phyloP scores from a whole-genome alignment of 1,139 yeast species.

The Zhuliangozyma blackwelliae region DNA sequence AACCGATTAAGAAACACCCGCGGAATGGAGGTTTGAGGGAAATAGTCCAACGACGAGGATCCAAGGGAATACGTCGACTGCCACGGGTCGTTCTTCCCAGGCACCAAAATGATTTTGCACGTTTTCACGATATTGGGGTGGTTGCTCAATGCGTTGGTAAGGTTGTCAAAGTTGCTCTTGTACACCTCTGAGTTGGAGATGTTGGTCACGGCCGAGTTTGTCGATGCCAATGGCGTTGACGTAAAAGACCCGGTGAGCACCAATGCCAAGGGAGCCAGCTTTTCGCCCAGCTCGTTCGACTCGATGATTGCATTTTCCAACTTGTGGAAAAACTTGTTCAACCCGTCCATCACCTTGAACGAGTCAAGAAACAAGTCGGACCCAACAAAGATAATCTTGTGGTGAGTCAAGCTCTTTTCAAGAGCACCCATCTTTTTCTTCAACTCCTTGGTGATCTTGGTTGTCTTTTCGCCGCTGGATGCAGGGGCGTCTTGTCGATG shows the following conservation, averaged over 20 bases:
- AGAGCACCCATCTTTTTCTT: constrained; percentile 50
- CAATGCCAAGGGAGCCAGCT: constrained; percentile 48
- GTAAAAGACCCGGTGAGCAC: constrained; percentile 56
- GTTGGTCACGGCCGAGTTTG: constrained; percentile 37
- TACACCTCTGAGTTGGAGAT: constrained; percentile 51
- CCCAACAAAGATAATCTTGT: constrained; percentile 67
- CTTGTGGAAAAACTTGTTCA: constrained; percentile 53
- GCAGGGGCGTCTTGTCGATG: constrained; percentile 36
- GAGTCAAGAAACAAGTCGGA: constrained; percentile 68
- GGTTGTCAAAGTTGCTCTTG: constrained; percentile 67
- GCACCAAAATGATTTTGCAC: constrained; percentile 62
- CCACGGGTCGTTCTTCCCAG: constrained; percentile 96
- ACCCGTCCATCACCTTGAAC: constrained; percentile 50
- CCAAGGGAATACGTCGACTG: constrained; percentile 68
- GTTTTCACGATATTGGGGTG: constrained; percentile 27
- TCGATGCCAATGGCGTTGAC: constrained; percentile 55
- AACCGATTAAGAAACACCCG: constrained; percentile 64
- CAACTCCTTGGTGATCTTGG: constrained; percentile 58
- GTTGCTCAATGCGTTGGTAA: constrained; percentile 51
- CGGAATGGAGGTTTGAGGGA: constrained; percentile 76
- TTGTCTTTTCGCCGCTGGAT: constrained; percentile 17
- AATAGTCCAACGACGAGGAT: constrained; percentile 48
- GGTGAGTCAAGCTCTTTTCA: constrained; percentile 54
- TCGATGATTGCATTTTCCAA: constrained; percentile 42
- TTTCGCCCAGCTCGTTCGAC: constrained; percentile 17